These are phyloP conservation scores for Aspergillus sp. DNA, from an alignment of 2,329 filamentous ascomycete species.

Conservation along the genomic window DNA sequence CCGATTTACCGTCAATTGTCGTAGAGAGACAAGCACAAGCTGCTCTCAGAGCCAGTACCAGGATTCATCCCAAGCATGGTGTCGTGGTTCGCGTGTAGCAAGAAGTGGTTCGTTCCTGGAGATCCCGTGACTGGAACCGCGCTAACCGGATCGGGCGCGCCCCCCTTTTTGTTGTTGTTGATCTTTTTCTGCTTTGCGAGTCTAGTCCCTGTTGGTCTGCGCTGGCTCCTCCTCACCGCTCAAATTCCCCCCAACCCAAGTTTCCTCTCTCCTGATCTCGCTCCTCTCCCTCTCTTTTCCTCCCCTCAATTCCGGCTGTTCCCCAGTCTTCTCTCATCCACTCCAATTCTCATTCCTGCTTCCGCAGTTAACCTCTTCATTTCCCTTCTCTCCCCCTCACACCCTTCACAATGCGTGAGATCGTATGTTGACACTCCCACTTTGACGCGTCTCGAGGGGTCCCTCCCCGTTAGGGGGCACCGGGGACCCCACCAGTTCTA, in stretches of 20 bases:
- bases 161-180: slow-evolving; percentile 22
- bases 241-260: slow-evolving; percentile 17
- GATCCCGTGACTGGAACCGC: slow-evolving; percentile 25
- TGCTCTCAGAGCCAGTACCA: too few relatives aligned
- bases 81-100: slow-evolving; percentile 6
- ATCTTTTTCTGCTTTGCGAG: slow-evolving; percentile 23
- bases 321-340: slow-evolving; percentile 15
- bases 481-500: slow-evolving; percentile 33
- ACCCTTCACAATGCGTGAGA: slow-evolving; percentile 68
- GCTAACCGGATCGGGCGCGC: slow-evolving; percentile 24
- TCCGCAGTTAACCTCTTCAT: slow-evolving; percentile 18
- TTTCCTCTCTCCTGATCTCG: slow-evolving; percentile 22
- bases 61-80: too few relatives aligned
- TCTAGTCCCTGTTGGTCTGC: background rate
- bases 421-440: slow-evolving; percentile 54
- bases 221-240: slow-evolving; percentile 28
- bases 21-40: too few relatives aligned
- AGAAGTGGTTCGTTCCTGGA: slow-evolving; percentile 29
- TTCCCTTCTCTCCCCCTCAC: slow-evolving; percentile 14
- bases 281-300: slow-evolving; percentile 23
- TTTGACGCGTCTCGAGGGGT: slow-evolving; percentile 37
- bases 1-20: too few relatives aligned
- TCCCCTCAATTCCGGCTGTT: slow-evolving; percentile 17
- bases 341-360: slow-evolving; percentile 8
- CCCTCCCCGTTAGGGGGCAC: slow-evolving; percentile 26